Percentiles rank a stretch among this genome's conserved stretches.
Evolutionary conservation across 73 alveolate genomes (phyloP).

Genomic region (Blepharisma japonicum): DNA sequence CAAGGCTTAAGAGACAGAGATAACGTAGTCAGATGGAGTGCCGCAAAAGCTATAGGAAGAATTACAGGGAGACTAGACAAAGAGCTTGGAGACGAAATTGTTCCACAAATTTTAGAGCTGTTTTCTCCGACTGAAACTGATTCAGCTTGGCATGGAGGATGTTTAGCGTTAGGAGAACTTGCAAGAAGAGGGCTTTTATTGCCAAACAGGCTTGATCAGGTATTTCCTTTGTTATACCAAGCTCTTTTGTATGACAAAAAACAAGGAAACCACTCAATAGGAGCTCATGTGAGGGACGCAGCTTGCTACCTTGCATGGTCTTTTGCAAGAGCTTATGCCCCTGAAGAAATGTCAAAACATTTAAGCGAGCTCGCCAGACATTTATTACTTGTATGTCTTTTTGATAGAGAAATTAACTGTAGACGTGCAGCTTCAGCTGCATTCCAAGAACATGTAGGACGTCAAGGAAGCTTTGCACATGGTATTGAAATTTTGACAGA

Average conservation of each 20-base stretch:
- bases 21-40: conserved; percentile 93
- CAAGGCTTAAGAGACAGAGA: conserved; percentile 82
- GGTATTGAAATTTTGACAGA: conserved; percentile 96
- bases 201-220: conserved; percentile 79
- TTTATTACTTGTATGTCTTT: conserved; percentile 71
- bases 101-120: conserved; percentile 66
- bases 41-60: conserved; percentile 97
- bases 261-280: conserved; percentile 79
- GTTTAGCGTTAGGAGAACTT: conserved; percentile 95
- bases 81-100: conserved; percentile 90
- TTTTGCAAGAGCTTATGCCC: conserved; percentile 92
- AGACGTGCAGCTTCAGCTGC: conserved; percentile 99
- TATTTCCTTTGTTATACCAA: conserved; percentile 55
- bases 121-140: conserved; percentile 89
- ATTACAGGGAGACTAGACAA: conserved; percentile 81
- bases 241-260: conserved; percentile 45
- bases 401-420: conserved; percentile 97
- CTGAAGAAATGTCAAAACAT: conserved; percentile 85
- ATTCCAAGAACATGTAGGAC: conserved; percentile 97
- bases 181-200: conserved; percentile 95
- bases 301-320: conserved; percentile 98
- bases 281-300: conserved; percentile 97
- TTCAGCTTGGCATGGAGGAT: conserved; percentile 93
- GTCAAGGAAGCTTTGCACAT: conserved; percentile 94
- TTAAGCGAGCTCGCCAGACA: conserved; percentile 76